A percentile compares a stretch with the other conserved stretches of the same genome.
phyloP scores from a whole-genome alignment of 2,329 filamentous ascomycete genomes.

The Pseudogymnoascus sp. region DNA sequence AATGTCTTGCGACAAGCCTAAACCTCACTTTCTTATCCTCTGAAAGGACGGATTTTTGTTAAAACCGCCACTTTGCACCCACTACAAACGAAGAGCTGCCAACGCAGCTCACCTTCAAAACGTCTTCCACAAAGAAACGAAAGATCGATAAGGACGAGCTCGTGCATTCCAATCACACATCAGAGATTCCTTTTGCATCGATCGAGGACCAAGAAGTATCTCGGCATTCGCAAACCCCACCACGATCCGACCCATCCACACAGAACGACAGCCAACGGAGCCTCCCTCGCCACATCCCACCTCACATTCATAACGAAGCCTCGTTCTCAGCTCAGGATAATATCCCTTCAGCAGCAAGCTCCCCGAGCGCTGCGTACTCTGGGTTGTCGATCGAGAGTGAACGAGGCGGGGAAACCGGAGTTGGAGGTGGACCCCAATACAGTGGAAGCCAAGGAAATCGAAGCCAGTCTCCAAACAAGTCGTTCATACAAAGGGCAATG shows the following conservation, averaged over 20 bases:
- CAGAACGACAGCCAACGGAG: constrained; percentile 23
- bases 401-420: constrained; percentile 31
- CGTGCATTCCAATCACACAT: constrained; percentile 19
- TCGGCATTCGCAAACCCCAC: constrained; percentile 39
- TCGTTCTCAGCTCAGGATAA: constrained; percentile 40
- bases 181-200: constrained; percentile 25
- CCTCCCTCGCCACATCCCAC: constrained; percentile 40
- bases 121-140: constrained; percentile 67
- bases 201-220: constrained; percentile 35
- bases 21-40: constrained; percentile 2
- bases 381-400: constrained; percentile 50
- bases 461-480: constrained; percentile 44
- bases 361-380: constrained; percentile 48
- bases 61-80: constrained; percentile 7
- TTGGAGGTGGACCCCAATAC: constrained; percentile 17
- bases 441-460: constrained; percentile 17
- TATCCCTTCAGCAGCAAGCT: constrained; percentile 48
- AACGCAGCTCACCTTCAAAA: constrained; percentile 60
- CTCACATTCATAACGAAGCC: constrained; percentile 35
- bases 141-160: constrained; percentile 43
- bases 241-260: constrained; percentile 31
- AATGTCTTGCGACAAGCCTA: constrained; percentile 2
- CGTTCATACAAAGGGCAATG: constrained; percentile 39
- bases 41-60: neutral
- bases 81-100: constrained; percentile 24